phyloP scores from a whole-genome alignment of 2,329 filamentous ascomycete species.

The Pyricularia sp. region DNA sequence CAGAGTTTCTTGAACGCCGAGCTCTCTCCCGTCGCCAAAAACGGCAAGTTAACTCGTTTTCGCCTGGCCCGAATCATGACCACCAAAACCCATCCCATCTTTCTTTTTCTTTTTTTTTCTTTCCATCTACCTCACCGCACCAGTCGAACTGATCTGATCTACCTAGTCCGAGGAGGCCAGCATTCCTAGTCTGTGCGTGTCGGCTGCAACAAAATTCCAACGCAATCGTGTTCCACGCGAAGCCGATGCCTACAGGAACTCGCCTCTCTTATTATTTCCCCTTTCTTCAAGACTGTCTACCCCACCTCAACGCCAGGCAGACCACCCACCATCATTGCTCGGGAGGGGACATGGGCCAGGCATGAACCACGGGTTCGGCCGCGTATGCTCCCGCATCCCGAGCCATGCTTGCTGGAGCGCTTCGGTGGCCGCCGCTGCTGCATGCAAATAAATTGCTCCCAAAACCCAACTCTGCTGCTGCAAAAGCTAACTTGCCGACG shows the following conservation, averaged over 20 bases:
- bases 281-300: no score
- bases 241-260: neutral
- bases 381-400: neutral
- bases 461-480: neutral
- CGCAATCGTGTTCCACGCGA: neutral
- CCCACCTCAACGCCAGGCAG: no score
- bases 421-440: neutral
- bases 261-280: no score
- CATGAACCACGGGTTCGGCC: neutral
- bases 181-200: neutral
- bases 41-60: neutral
- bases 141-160: neutral
- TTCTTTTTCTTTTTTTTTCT: no score
- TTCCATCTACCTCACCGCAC: neutral
- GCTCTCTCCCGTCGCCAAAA: neutral
- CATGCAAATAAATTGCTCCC: neutral
- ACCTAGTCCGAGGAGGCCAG: neutral
- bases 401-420: neutral
- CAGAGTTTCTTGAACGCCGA: neutral
- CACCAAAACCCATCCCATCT: neutral
- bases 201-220: neutral
- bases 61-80: neutral
- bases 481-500: neutral
- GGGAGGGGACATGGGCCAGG: no score
- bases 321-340: no score